Evolutionary conservation across 1,139 yeast species (phyloP), one percentile per base, ranked within the genome.

Genomic region (Debaryomyces nepalensis): DNA sequence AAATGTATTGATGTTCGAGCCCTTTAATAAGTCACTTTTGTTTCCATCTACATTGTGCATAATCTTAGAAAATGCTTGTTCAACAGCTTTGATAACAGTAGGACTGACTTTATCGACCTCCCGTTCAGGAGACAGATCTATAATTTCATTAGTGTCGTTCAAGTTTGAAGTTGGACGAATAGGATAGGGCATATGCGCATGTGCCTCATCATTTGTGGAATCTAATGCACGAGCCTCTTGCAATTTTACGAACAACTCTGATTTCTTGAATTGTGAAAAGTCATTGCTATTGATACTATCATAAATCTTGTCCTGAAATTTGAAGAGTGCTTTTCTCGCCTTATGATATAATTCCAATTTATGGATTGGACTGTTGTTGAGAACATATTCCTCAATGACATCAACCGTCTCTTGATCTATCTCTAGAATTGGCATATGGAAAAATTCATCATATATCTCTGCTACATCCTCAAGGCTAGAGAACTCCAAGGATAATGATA

Each of bases 1-100:
- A 15, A 26, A 14, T 9, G 22, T 4, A 8, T n/a, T 37, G 4
- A 14, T 12, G 4, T 27, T 39, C 8, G 29, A 30, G 11, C 44
- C 42, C 12, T 42, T 43, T 16, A 39, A 21, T 21, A 46, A 37
- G 4, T 41, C 31, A 34, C 26, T 6, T 9, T 10, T 18, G 4
- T 18, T 10, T 4, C 16, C 46, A 15, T 43, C 35, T 24, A 45
- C 48, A 16, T 41, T 59, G 20, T 66, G 64, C 74, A 84, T 80
- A 38, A 86, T 84, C 49, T 82, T 81, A 16, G 77, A 77, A 47
- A 86, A 73, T 1, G 89, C 93, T 54, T 80, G 82, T 55, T 85
- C 90, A 12, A 86, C 85, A 0, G 89, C 91, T 41, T 68, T 66
- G 2, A 81, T 58, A 0, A 79, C 83, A n/a, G 64, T 73, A 2